These are phyloP conservation scores for Diaporthe citri DNA, from an alignment of 2,329 filamentous ascomycete species.

Conservation along the genomic window DNA sequence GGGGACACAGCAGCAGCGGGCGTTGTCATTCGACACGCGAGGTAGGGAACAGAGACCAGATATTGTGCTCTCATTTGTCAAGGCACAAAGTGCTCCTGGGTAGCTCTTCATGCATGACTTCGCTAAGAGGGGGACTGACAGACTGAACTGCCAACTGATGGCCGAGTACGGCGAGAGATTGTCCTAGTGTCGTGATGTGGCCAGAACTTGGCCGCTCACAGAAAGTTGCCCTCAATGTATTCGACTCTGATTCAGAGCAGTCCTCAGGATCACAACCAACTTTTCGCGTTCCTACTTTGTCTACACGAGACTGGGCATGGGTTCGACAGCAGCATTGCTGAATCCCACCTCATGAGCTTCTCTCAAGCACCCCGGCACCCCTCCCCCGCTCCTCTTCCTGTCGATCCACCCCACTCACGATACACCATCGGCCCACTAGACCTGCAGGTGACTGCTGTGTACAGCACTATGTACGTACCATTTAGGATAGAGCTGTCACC, in stretches of 20 bases:
- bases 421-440: slow-evolving; percentile 31
- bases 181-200: not conserved
- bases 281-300: not conserved
- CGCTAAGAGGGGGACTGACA: not conserved
- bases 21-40: slow-evolving; percentile 1
- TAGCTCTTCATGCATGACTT: slow-evolving; percentile 11
- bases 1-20: not conserved
- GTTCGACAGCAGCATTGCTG: not conserved
- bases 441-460: slow-evolving; percentile 33
- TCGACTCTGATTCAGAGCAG: not conserved
- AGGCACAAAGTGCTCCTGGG: not conserved
- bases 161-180: not conserved
- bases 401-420: slow-evolving; percentile 32
- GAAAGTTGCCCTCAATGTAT: not conserved
- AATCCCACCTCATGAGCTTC: slow-evolving; percentile 28
- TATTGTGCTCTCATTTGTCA: not conserved
- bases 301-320: not conserved
- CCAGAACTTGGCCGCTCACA: not conserved
- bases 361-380: slow-evolving; percentile 23
- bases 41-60: not conserved
- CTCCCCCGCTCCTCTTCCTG: slow-evolving; percentile 29
- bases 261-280: not conserved
- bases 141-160: not conserved
- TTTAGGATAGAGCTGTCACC: slow-evolving; percentile 27
- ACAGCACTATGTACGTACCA: slow-evolving; percentile 22